A percentile compares a stretch with the other conserved stretches of the same genome.
phyloP scores from a whole-genome alignment of 202 grass and related monocot genomes.

The Zizania palustris region DNA sequence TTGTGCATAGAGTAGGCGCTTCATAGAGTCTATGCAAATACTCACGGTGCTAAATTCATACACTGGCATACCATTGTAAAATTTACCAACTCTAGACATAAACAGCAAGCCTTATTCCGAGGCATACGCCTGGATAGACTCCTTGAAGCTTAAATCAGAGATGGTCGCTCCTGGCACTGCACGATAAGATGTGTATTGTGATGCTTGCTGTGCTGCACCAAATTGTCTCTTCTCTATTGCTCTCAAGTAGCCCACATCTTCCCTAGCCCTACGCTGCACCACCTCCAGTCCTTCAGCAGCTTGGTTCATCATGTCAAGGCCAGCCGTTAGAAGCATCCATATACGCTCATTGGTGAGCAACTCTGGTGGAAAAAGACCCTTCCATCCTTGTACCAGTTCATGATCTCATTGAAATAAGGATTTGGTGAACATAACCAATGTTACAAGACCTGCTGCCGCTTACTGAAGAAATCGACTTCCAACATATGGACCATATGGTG shows the following conservation, averaged over 20 bases:
- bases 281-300: constrained; percentile 77
- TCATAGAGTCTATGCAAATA: constrained; percentile 83
- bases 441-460: constrained; percentile 83
- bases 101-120: constrained; percentile 78
- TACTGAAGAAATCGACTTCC: constrained; percentile 86
- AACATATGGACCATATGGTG: constrained; percentile 86
- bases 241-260: constrained; percentile 69
- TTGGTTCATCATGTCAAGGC: constrained; percentile 94
- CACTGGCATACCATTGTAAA: constrained; percentile 71
- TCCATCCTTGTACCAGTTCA: constrained; percentile 92
- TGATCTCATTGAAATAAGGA: constrained; percentile 86
- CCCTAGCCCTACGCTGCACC: constrained; percentile 64
- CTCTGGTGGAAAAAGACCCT: constrained; percentile 72
- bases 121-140: constrained; percentile 80
- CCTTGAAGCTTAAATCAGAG: constrained; percentile 81
- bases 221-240: constrained; percentile 71
- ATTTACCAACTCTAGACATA: constrained; percentile 83
- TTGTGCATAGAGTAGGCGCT: constrained; percentile 73
- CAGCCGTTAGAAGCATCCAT: constrained; percentile 59
- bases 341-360: constrained; percentile 85
- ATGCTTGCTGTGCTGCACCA: constrained; percentile 65
- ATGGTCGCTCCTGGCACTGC: constrained; percentile 42
- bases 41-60: constrained; percentile 82
- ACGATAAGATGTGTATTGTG: constrained; percentile 40
- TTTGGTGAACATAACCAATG: constrained; percentile 78